phyloP scores from a whole-genome alignment of 192 early-diverging fungal species.

The Spizellomyces punctatus region DNA sequence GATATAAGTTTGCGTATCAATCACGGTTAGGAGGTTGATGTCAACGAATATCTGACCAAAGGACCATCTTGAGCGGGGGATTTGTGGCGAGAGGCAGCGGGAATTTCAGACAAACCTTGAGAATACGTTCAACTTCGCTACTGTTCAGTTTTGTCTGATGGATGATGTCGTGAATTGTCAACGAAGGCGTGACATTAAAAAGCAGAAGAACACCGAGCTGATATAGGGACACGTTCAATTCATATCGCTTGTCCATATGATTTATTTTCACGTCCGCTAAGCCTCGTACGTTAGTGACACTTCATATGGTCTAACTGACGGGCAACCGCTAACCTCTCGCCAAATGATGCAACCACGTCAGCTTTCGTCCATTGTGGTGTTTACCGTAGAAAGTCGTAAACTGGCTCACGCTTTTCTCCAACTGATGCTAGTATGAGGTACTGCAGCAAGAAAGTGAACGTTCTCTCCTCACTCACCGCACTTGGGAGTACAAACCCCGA shows the following conservation, averaged over 20 bases:
- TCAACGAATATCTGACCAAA: not conserved
- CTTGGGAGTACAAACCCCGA: conserved; percentile 45
- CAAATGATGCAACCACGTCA: conserved; percentile 83
- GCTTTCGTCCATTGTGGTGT: conserved; percentile 72
- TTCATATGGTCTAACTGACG: not conserved
- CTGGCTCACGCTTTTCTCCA: conserved; percentile 67
- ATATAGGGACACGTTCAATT: conserved; percentile 71
- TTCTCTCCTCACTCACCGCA: conserved; percentile 37
- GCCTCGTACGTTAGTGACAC: not conserved
- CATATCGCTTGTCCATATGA: conserved; percentile 75
- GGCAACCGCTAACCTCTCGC: conserved; percentile 57
- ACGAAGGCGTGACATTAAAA: conserved; percentile 60
- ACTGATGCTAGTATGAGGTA: conserved; percentile 32
- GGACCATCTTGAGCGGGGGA: no score
- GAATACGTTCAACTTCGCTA: conserved; percentile 56
- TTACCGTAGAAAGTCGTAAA: conserved; percentile 75
- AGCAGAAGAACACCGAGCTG: conserved; percentile 70
- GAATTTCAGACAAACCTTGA: conserved; percentile 49
- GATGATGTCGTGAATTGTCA: conserved; percentile 56
- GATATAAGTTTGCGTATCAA: not conserved
- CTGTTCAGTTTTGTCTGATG: conserved; percentile 56
- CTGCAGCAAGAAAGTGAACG: not conserved
- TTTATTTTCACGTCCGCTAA: conserved; percentile 69
- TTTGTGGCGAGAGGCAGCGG: no score
- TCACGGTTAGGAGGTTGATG: not conserved